Percentiles rank a stretch among this genome's conserved stretches.
phyloP scores from a whole-genome alignment of 2,329 filamentous ascomycete genomes.

The Amauroascus niger region DNA sequence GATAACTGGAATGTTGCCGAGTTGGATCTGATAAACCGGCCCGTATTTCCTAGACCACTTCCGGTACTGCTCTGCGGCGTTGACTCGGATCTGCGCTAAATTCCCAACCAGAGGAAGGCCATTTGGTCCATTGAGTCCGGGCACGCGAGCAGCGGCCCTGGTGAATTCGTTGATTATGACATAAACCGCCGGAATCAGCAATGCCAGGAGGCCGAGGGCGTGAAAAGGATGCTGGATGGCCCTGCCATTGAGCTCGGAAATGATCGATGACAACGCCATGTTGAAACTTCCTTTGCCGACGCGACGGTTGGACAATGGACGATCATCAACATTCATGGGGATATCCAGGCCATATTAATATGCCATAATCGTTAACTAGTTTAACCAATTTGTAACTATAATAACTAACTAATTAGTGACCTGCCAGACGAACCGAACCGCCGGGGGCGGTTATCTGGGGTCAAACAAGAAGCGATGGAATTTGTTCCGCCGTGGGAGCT shows the following conservation, averaged over 20 bases:
- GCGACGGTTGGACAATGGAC: too few species aligned
- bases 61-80: slow-evolving; percentile 50
- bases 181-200: slow-evolving; percentile 36
- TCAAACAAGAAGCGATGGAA: neutral
- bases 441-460: neutral
- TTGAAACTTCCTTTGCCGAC: neutral
- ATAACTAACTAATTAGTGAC: too few species aligned
- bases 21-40: slow-evolving; percentile 48
- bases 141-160: slow-evolving; percentile 38
- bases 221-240: slow-evolving; percentile 1
- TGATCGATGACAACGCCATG: slow-evolving; percentile 8
- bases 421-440: too few species aligned
- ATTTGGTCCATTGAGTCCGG: slow-evolving; percentile 40
- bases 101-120: slow-evolving; percentile 49
- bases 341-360: too few species aligned
- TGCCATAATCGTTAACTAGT: too few species aligned
- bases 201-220: neutral
- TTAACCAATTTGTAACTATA: too few species aligned
- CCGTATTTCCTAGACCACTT: slow-evolving; percentile 45
- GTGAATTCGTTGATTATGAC: slow-evolving; percentile 44
- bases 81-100: slow-evolving; percentile 45
- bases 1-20: slow-evolving; percentile 49
- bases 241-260: slow-evolving; percentile 1
- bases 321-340: too few species aligned
- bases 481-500: slow-evolving; percentile 4